Conservation (phyloP, 169 alveolate genomes). For the Besnoitia besnoiti region DNA sequence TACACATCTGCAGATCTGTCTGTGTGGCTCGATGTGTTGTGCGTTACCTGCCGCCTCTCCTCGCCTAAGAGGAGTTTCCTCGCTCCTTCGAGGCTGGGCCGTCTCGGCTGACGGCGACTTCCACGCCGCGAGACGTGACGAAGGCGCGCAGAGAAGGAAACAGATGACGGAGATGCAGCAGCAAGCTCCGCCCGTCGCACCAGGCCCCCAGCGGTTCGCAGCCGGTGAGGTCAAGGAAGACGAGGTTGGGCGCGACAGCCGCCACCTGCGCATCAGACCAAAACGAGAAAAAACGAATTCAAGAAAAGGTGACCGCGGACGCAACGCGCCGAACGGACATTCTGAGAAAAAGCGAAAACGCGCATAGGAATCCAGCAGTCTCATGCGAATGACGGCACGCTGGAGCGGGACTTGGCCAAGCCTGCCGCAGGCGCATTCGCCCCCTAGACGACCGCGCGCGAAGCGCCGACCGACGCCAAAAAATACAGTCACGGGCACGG, state of each 20-base stretch:
- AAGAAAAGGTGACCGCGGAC: neutral
- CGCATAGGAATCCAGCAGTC: too few relatives aligned
- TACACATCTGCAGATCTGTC: too few relatives aligned
- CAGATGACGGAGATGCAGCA: neutral
- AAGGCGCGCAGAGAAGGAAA: neutral
- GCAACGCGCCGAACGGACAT: too few relatives aligned
- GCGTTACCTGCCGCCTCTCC: too few relatives aligned
- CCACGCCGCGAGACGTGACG: constrained; percentile 4
- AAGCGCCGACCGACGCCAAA: neutral
- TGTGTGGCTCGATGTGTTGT: too few relatives aligned
- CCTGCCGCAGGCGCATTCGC: too few relatives aligned
- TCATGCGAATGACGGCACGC: too few relatives aligned
- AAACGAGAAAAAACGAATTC: neutral
- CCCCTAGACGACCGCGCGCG: too few relatives aligned
- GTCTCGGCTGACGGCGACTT: neutral
- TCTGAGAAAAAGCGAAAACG: too few relatives aligned
- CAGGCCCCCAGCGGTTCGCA: neutral
- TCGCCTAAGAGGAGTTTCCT: too few relatives aligned
- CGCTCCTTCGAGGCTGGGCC: too few relatives aligned
- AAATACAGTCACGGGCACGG: neutral
- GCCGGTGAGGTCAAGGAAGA: neutral
- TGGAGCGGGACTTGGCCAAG: too few relatives aligned
- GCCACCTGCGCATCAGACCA: neutral
- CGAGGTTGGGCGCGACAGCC: neutral
- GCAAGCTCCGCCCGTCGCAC: neutral